phyloP scores from a whole-genome alignment of 208 protist species.

The Crithidia fasciculata region DNA sequence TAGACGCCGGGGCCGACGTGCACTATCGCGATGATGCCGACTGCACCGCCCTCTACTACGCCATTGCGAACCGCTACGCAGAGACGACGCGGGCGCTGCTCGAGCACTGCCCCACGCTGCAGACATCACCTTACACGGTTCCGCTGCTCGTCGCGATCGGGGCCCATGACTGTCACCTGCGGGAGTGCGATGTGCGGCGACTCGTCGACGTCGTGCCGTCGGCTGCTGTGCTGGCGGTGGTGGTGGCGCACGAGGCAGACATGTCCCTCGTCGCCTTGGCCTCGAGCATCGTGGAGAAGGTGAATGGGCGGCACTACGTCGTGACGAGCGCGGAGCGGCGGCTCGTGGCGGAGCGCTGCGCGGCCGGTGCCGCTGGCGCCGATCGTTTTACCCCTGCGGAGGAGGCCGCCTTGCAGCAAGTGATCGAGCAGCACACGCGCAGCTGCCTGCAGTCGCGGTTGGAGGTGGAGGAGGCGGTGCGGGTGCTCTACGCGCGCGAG shows the following conservation, averaged over 20 bases:
- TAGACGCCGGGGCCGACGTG: conserved; percentile 74
- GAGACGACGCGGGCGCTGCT: conserved; percentile 62
- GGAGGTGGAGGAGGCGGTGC: conserved; percentile 51
- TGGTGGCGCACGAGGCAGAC: conserved; percentile 49
- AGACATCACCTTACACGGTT: conserved; percentile 57
- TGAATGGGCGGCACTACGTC: conserved; percentile 50
- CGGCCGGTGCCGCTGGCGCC: conserved; percentile 15
- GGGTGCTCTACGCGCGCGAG: conserved; percentile 64
- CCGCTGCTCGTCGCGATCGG: conserved; percentile 81
- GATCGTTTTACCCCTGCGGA: conserved; percentile 73
- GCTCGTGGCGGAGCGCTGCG: conserved; percentile 31
- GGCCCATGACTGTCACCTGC: conserved; percentile 69
- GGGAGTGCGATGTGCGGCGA: conserved; percentile 71
- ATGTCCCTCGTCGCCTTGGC: conserved; percentile 55
- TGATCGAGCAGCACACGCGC: conserved; percentile 46
- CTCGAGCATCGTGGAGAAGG: conserved; percentile 69
- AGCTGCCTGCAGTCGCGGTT: conserved; percentile 51
- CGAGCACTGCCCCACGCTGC: conserved; percentile 56
- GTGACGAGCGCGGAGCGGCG: conserved; percentile 18
- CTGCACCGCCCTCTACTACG: conserved; percentile 89
- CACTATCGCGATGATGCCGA: conserved; percentile 71
- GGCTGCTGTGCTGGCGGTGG: conserved; percentile 53
- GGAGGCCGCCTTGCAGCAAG: conserved; percentile 26
- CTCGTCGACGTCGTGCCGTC: conserved; percentile 67
- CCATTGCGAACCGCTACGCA: conserved; percentile 89